phyloP scores from a whole-genome alignment of 2,329 filamentous ascomycete species.

The Aspergillus ruber region DNA sequence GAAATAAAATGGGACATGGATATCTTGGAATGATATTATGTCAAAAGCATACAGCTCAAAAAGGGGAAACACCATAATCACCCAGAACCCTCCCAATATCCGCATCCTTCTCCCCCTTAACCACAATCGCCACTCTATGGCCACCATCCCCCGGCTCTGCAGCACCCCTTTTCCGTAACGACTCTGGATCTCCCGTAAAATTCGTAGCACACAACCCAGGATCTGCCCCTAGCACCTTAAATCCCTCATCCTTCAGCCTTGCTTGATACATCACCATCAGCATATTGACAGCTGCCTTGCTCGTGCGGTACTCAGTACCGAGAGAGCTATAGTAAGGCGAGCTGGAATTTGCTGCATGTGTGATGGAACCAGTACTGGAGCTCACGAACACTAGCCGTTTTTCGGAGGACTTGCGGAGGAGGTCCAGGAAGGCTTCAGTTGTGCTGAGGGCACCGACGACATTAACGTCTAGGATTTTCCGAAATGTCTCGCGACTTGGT shows the following conservation, averaged over 20 bases:
- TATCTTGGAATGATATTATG: too few relatives aligned
- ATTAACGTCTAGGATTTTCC: not conserved
- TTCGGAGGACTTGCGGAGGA: not conserved
- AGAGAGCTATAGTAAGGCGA: not conserved
- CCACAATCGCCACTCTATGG: constrained; percentile 5
- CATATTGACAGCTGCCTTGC: not conserved
- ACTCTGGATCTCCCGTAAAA: constrained; percentile 7
- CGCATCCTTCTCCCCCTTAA: constrained; percentile 29
- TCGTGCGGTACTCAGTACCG: not conserved
- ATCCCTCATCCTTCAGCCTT: constrained; percentile 34
- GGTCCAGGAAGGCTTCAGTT: not conserved
- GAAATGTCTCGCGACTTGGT: not conserved
- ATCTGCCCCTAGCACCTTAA: constrained; percentile 44
- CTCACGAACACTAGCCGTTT: not conserved
- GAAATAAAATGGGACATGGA: too few relatives aligned
- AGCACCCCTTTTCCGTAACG: constrained; percentile 8
- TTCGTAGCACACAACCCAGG: constrained; percentile 44
- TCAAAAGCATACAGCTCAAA: not conserved
- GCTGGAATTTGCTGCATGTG: not conserved
- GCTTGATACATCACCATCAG: constrained; percentile 22
- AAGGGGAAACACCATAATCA: constrained; percentile 8
- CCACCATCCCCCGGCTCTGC: constrained; percentile 11
- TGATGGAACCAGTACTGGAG: not conserved
- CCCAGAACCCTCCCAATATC: constrained; percentile 30
- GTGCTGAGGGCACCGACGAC: not conserved